These are phyloP conservation scores for Malassezia obtusa DNA, from an alignment of 1,284 basidiomycete species.

Conservation along the genomic window DNA sequence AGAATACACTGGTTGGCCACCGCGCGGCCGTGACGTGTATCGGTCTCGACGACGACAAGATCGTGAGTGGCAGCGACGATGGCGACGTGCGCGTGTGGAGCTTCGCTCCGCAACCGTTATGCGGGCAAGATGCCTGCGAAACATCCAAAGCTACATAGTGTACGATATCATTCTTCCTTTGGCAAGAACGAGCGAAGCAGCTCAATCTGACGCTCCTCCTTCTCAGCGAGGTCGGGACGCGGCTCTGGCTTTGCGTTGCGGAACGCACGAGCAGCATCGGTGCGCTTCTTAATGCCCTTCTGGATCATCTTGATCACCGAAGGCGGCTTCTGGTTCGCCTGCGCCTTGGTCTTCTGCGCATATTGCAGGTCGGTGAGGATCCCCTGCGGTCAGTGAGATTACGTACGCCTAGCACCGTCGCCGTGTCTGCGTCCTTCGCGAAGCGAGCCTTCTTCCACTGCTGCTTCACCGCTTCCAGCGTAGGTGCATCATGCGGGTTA, in stretches of 20 bases:
- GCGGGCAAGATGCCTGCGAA: background rate
- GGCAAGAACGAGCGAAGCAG: slow-evolving; percentile 12
- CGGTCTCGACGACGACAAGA: slow-evolving; percentile 83
- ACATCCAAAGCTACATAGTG: background rate
- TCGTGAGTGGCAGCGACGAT: slow-evolving; percentile 87
- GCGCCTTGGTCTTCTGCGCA: slow-evolving; percentile 14
- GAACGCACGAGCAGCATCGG: slow-evolving; percentile 12
- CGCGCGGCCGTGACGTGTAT: slow-evolving; percentile 85
- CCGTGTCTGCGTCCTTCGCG: slow-evolving; percentile 13
- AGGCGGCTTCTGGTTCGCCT: slow-evolving; percentile 18
- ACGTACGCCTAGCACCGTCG: slow-evolving; percentile 15
- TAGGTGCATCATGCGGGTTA: slow-evolving; percentile 10
- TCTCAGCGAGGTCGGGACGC: slow-evolving; percentile 14
- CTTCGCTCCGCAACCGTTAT: slow-evolving; percentile 21
- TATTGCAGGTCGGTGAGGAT: slow-evolving; percentile 19
- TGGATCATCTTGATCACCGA: slow-evolving; percentile 19
- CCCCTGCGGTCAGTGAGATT: slow-evolving; percentile 5
- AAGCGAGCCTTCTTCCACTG: slow-evolving; percentile 18
- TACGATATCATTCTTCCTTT: background rate
- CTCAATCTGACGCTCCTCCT: slow-evolving; percentile 14
- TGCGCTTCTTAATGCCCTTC: slow-evolving; percentile 19
- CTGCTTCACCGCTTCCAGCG: slow-evolving; percentile 12
- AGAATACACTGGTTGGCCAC: slow-evolving; percentile 84
- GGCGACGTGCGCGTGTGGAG: slow-evolving; percentile 55
- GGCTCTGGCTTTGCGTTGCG: slow-evolving; percentile 16